phyloP scores from a whole-genome alignment of 176 grass and related monocot species.

The Avena eriantha region DNA sequence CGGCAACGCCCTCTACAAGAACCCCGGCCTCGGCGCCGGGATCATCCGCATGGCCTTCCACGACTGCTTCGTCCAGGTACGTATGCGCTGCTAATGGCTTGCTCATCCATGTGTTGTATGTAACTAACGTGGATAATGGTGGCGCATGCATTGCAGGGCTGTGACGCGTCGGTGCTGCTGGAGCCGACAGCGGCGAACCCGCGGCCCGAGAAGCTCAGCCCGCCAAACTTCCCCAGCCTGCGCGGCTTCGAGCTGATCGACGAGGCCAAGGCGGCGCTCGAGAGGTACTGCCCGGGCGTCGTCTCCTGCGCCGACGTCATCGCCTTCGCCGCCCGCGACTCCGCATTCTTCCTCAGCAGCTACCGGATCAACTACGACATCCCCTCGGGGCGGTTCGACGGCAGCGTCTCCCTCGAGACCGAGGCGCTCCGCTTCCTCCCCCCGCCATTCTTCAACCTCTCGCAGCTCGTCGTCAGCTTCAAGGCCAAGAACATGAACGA shows the following conservation, averaged over 20 bases:
- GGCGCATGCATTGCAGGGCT: not conserved
- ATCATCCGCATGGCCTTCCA: conserved; percentile 75
- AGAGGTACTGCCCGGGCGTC: conserved; percentile 3
- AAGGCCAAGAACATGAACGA: conserved; percentile 24
- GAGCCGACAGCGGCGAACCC: conserved; percentile 11
- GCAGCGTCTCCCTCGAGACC: conserved; percentile 35
- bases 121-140: no score
- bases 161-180: conserved; percentile 26
- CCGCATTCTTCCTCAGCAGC: not conserved
- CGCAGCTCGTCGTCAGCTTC: conserved; percentile 46
- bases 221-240: conserved; percentile 24
- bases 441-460: conserved; percentile 4
- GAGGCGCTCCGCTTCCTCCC: conserved; percentile 46
- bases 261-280: conserved; percentile 41
- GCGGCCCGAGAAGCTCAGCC: conserved; percentile 17
- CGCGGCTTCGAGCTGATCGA: conserved; percentile 64
- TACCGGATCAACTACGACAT: conserved; percentile 37
- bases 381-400: conserved; percentile 49
- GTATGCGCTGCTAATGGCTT: not conserved
- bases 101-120: not conserved
- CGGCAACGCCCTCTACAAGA: not conserved
- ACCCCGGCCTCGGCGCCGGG: conserved; percentile 59
- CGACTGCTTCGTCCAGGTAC: conserved; percentile 76
- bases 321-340: conserved; percentile 43
- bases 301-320: conserved; percentile 55